A percentile compares a stretch with the other conserved stretches of the same genome.
Evolutionary conservation across 164 flowering plant genomes (phyloP).

Genomic region (Kingdonia uniflora): DNA sequence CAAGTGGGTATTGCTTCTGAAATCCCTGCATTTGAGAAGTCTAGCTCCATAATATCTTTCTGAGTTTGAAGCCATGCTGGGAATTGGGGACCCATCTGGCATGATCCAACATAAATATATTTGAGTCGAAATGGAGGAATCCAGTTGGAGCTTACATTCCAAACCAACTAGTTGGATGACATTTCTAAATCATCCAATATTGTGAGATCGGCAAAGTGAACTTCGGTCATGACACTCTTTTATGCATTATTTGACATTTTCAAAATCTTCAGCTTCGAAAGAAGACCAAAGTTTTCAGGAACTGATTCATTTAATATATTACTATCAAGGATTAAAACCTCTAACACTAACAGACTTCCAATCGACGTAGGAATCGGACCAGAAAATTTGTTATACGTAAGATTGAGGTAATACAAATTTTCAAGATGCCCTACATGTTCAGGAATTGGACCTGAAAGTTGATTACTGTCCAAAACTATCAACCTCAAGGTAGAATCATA

Average conservation of each 20-base stretch:
- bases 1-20: neutral
- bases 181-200: neutral
- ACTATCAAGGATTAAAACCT: neutral
- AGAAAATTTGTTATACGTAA: neutral
- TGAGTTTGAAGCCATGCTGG: neutral
- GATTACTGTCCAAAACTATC: no score
- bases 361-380: neutral
- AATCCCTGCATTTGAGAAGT: no score
- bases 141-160: neutral
- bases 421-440: neutral
- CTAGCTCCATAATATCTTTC: neutral
- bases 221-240: neutral
- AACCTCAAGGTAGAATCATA: no score
- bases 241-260: neutral
- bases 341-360: neutral
- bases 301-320: neutral
- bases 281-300: neutral
- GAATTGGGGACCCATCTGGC: no score
- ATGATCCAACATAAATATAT: no score
- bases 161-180: neutral
- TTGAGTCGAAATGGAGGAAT: conserved; percentile 5
- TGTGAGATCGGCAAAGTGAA: conserved; percentile 4
- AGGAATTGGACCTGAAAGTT: neutral
- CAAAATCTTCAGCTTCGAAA: neutral
- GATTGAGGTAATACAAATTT: neutral